Percentiles rank a stretch among this genome's conserved stretches.
These are phyloP conservation scores for Ophiosphaerella narmari DNA, from an alignment of 2,329 filamentous ascomycete genomes.

Conservation along the genomic window DNA sequence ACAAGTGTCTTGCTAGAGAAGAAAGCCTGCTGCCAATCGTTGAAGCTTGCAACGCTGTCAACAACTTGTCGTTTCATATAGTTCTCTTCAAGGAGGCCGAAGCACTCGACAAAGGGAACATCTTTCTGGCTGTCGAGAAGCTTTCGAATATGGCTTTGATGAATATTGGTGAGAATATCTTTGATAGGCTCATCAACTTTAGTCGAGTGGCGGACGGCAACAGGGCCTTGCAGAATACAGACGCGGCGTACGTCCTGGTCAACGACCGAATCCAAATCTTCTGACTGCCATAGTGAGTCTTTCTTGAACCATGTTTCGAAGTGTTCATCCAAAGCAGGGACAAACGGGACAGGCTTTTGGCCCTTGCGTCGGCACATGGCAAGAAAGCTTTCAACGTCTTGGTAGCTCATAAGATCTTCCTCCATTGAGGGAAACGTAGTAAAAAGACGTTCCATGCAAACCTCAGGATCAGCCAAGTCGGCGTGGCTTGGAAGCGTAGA, in stretches of 20 bases:
- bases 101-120: too few species aligned
- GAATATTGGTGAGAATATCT: slow-evolving; percentile 18
- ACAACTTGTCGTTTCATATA: too few species aligned
- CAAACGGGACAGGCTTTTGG: slow-evolving; percentile 45
- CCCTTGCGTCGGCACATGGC: slow-evolving; percentile 33
- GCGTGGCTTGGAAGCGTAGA: too few species aligned
- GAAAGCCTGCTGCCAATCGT: too few species aligned
- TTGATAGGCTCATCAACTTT: slow-evolving; percentile 22
- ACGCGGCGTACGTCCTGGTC: slow-evolving; percentile 40
- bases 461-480: too few species aligned
- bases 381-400: slow-evolving; percentile 33
- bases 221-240: slow-evolving; percentile 46
- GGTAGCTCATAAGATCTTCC: not conserved
- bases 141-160: slow-evolving; percentile 4
- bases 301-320: slow-evolving; percentile 50
- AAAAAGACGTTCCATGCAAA: too few species aligned
- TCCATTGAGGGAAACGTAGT: too few species aligned
- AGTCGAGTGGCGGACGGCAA: slow-evolving; percentile 26
- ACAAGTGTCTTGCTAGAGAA: too few species aligned
- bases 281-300: slow-evolving; percentile 49
- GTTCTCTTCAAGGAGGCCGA: too few species aligned
- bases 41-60: too few species aligned
- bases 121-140: too few species aligned
- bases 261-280: slow-evolving; percentile 45
- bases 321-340: slow-evolving; percentile 42